Conservation (phyloP, 2,329 filamentous ascomycete species). For the Chaetomium sp. region DNA sequence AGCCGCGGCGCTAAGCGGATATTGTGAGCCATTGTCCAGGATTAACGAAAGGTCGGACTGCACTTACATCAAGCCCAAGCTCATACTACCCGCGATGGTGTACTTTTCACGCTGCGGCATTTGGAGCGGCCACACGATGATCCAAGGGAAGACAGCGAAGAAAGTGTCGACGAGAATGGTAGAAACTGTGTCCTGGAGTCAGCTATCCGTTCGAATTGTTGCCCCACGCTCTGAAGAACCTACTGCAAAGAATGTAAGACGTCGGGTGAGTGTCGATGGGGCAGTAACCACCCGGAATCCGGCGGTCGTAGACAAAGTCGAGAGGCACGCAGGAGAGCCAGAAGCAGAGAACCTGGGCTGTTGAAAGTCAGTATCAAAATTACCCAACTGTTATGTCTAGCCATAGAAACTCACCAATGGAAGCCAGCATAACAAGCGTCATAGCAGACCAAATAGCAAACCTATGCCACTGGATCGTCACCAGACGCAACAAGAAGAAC, state of each 20-base stretch:
- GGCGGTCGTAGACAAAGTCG: conserved; percentile 13
- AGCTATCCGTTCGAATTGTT: too few species aligned
- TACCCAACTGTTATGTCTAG: too few species aligned
- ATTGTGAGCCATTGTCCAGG: too few species aligned
- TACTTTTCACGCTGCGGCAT: conserved; percentile 16
- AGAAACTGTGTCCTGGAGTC: conserved; percentile 1
- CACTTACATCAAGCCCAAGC: conserved; percentile 16
- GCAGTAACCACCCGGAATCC: conserved; percentile 9
- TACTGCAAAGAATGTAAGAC: conserved; percentile 15
- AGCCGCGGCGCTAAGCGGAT: conserved; percentile 6
- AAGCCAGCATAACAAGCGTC: conserved; percentile 13
- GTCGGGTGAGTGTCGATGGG: conserved; percentile 13
- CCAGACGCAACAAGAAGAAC: conserved; percentile 34
- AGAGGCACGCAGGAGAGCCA: conserved; percentile 15
- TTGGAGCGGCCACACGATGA: conserved; percentile 15
- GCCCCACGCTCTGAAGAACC: not conserved
- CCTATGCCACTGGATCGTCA: conserved; percentile 30
- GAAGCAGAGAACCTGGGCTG: conserved; percentile 16
- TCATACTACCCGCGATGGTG: conserved; percentile 19
- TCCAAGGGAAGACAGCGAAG: conserved; percentile 15
- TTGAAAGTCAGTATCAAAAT: not conserved
- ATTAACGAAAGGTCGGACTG: too few species aligned
- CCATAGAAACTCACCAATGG: conserved; percentile 10
- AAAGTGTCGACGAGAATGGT: conserved; percentile 16
- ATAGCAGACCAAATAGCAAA: conserved; percentile 31